Percentiles rank a stretch among this genome's conserved stretches.
phyloP scores from a whole-genome alignment of 208 protist species.

The Hexamita inflata region DNA sequence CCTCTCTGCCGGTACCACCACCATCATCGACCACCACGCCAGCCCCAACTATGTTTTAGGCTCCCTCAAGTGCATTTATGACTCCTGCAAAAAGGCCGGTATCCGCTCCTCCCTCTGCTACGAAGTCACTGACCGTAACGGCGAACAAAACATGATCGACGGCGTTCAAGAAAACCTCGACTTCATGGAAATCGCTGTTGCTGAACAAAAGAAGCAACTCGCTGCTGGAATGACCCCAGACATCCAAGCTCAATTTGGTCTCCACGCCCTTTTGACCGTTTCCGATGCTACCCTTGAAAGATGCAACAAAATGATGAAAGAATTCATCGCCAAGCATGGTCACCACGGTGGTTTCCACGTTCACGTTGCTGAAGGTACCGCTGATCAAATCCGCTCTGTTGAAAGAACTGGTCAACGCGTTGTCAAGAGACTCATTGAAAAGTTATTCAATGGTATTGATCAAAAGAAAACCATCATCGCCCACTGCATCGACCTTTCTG shows the following conservation, averaged over 20 bases:
- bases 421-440: conserved; percentile 8
- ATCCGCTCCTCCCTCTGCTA: conserved; percentile 33
- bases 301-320: too few relatives aligned
- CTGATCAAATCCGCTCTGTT: neutral
- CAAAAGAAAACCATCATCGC: conserved; percentile 15
- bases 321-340: neutral
- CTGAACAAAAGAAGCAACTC: too few relatives aligned
- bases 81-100: conserved; percentile 10
- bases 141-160: neutral
- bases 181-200: neutral
- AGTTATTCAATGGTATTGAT: too few relatives aligned
- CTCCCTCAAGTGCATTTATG: conserved; percentile 28
- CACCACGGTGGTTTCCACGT: conserved; percentile 22
- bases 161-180: conserved; percentile 34
- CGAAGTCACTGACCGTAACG: conserved; percentile 39
- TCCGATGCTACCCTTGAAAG: conserved; percentile 30
- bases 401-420: neutral
- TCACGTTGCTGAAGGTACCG: conserved; percentile 32
- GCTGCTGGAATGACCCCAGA: too few relatives aligned
- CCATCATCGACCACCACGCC: conserved; percentile 39
- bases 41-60: conserved; percentile 8
- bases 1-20: conserved; percentile 33
- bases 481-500: conserved; percentile 26
- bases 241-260: conserved; percentile 25
- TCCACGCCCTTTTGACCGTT: conserved; percentile 35